Percentiles rank a stretch among this genome's conserved stretches.
phyloP scores from a whole-genome alignment of 768 basidiomycete genomes.

The Polyporus arcularius region DNA sequence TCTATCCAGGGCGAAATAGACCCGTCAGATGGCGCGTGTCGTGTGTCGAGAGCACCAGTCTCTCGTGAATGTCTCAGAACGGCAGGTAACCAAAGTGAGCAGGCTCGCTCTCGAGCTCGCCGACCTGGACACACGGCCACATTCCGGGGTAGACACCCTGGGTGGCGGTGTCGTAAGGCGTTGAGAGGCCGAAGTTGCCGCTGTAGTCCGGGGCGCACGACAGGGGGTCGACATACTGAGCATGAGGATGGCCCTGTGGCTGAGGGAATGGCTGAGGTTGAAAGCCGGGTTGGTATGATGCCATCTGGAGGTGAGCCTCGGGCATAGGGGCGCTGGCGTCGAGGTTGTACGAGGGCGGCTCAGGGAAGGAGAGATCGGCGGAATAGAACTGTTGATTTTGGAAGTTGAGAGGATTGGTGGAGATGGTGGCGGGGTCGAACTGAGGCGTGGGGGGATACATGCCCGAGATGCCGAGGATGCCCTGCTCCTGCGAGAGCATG shows the following conservation, averaged over 20 bases:
- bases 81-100: not conserved
- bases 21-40: not conserved
- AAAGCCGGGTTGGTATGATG: not conserved
- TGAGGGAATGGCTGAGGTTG: not conserved
- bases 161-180: not conserved
- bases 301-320: too few relatives aligned
- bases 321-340: too few relatives aligned
- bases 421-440: too few relatives aligned
- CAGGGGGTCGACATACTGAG: too few relatives aligned
- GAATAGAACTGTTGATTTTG: too few relatives aligned
- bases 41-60: not conserved
- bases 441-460: not conserved
- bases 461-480: not conserved
- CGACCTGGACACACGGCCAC: slow-evolving; percentile 6
- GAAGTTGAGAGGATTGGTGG: too few relatives aligned
- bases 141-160: not conserved
- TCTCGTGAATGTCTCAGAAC: not conserved
- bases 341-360: not conserved
- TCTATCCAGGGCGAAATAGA: not conserved
- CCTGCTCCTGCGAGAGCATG: not conserved
- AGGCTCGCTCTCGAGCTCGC: slow-evolving; percentile 1
- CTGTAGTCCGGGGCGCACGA: too few relatives aligned
- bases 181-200: too few relatives aligned
- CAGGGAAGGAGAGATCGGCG: not conserved
- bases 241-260: too few relatives aligned